phyloP scores from a whole-genome alignment of 2,329 filamentous ascomycete species.

The Massarina eburnea region DNA sequence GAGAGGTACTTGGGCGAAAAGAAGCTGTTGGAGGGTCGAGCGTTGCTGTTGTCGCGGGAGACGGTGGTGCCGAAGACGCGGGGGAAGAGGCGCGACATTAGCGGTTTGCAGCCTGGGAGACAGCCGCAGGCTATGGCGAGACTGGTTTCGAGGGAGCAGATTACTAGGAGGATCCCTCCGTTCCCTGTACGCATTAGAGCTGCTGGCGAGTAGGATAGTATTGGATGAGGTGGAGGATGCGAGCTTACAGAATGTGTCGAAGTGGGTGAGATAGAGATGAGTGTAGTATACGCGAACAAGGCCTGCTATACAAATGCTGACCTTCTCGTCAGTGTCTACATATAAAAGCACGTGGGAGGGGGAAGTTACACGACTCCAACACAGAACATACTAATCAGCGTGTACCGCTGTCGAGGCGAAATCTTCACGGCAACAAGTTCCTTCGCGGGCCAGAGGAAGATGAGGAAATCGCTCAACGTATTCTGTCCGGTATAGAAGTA shows the following conservation, averaged over 20 bases:
- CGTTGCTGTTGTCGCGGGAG: neutral
- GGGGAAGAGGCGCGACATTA: conserved; percentile 16
- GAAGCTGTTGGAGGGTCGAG: no score
- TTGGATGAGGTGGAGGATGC: conserved; percentile 11
- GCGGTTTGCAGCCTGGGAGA: conserved; percentile 22
- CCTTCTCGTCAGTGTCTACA: no score
- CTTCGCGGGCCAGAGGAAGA: conserved; percentile 24
- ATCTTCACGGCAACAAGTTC: conserved; percentile 18
- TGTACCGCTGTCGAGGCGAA: conserved; percentile 18
- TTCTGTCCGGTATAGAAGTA: conserved; percentile 26
- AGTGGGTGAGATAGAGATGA: conserved; percentile 11
- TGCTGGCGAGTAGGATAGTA: neutral
- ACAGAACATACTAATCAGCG: conserved; percentile 21
- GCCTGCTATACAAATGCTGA: conserved; percentile 23
- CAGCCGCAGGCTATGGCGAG: conserved; percentile 24
- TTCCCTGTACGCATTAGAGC: conserved; percentile 9
- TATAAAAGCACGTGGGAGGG: neutral
- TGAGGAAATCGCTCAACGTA: conserved; percentile 33
- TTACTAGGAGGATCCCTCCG: conserved; percentile 14
- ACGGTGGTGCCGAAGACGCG: conserved; percentile 8
- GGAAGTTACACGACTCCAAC: conserved; percentile 18
- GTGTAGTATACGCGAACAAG: conserved; percentile 23
- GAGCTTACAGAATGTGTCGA: conserved; percentile 18
- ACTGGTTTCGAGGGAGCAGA: conserved; percentile 19
- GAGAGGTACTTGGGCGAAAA: no score